A percentile compares a stretch with the other conserved stretches of the same genome.
These are phyloP conservation scores for Globisporangium nagaii DNA, from an alignment of 352 stramenopile genomes.

Conservation along the genomic window DNA sequence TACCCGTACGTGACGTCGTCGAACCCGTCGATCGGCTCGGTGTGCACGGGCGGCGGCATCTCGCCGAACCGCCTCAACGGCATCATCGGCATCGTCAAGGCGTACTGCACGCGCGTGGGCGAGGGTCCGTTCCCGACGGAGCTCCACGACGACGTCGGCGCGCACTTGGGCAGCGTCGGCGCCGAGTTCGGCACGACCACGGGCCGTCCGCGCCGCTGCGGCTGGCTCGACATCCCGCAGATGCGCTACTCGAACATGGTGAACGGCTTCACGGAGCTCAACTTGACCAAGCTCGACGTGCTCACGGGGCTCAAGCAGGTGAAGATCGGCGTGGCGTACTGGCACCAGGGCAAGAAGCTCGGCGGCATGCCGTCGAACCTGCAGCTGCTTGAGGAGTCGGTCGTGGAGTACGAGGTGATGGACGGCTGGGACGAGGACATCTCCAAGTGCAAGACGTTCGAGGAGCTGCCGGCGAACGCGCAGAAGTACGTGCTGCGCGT, in stretches of 20 bases:
- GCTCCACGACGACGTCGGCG: constrained; percentile 87
- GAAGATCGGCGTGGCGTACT: constrained; percentile 96
- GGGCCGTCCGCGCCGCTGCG: constrained; percentile 94
- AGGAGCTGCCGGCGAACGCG: constrained; percentile 93
- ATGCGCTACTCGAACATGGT: constrained; percentile 93
- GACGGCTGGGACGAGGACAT: constrained; percentile 97
- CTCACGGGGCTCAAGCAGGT: constrained; percentile 95
- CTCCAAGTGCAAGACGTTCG: constrained; percentile 93
- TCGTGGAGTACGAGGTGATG: constrained; percentile 95
- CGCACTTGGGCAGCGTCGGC: constrained; percentile 90
- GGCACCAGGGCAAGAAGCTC: constrained; percentile 92
- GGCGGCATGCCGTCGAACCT: constrained; percentile 94
- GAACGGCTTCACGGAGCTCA: constrained; percentile 96
- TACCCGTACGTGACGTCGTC: constrained; percentile 99
- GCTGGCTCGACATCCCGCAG: constrained; percentile 98
- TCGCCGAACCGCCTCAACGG: constrained; percentile 89
- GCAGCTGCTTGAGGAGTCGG: constrained; percentile 87
- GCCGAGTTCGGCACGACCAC: constrained; percentile 98
- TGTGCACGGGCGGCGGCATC: constrained; percentile 96
- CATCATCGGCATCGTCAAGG: constrained; percentile 99
- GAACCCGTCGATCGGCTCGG: constrained; percentile 96
- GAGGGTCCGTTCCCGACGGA: constrained; percentile 99
- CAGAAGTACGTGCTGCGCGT: constrained; percentile 97
- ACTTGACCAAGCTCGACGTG: constrained; percentile 99
- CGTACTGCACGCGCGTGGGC: constrained; percentile 98